phyloP scores from a whole-genome alignment of 371 early-diverging fungal species.

The Ordospora colligata region DNA sequence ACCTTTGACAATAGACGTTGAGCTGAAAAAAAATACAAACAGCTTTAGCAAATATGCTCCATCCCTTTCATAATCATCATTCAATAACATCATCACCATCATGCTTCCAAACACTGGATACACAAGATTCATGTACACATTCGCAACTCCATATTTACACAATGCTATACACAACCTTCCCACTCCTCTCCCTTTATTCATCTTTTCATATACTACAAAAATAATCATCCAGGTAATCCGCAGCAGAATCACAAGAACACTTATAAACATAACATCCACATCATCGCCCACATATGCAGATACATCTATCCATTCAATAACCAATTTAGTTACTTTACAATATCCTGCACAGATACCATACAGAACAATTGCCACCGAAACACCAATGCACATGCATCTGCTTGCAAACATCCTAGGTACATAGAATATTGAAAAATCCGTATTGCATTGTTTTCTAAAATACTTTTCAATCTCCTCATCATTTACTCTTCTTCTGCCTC shows the following conservation, averaged over 20 bases:
- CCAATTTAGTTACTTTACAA: neutral
- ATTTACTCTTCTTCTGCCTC: neutral
- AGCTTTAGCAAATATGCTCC: neutral
- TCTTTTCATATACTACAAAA: neutral
- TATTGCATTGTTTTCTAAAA: neutral
- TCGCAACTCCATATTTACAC: neutral
- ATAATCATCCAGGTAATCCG: neutral
- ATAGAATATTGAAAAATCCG: slow-evolving; percentile 1
- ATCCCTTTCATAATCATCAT: neutral
- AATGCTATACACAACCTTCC: neutral
- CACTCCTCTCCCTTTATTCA: neutral
- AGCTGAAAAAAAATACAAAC: slow-evolving; percentile 5
- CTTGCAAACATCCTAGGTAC: neutral
- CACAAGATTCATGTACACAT: slow-evolving; percentile 1
- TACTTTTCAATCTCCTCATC: neutral
- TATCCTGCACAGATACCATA: neutral
- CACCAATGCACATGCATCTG: neutral
- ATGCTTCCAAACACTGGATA: slow-evolving; percentile 2
- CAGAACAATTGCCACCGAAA: neutral
- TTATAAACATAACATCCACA: neutral
- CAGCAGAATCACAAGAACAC: neutral
- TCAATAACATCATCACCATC: neutral
- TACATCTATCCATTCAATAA: neutral
- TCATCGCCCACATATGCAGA: neutral
- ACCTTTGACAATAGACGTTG: neutral